Base-by-base conservation (phyloP, 768 basidiomycete species). In the Rhodotorula toruloides region DNA sequence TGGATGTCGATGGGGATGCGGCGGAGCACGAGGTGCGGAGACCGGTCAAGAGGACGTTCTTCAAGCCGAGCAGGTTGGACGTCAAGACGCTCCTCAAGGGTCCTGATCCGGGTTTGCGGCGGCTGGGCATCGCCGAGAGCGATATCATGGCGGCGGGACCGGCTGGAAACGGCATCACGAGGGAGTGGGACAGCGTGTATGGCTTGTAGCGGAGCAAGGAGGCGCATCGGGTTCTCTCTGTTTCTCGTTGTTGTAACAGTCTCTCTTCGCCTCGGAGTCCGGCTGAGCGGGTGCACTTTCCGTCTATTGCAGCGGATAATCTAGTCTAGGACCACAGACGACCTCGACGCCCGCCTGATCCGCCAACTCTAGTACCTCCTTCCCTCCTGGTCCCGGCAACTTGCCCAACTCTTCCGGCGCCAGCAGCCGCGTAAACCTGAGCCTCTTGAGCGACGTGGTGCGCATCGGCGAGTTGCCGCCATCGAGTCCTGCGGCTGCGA, bases 41-140 rank as follows among this genome's bases (percentile, higher is more conserved):
- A 43, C 27, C 48, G 27, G 43, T 29, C 48, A 71, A 71, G 54
- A 29, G 69, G 42, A 66, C 46, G 7, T 71, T 71, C 44, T 71
- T 71, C 48, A 13, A 36, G 25, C 14, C 22, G 25, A 56, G 39
- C 31, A 17, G 48, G 48, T 19, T 56, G 21, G 54, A 56, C 25
- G 32, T 58, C 25, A 25, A 2, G n/a, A 49, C 14, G 49, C 43
- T 59, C 14, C 22, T 65, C 32, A 31, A 34, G 27, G 52, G 43
- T 25, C 63, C 68, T 27, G 61, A 64, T 49, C 58, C 63, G 47
- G 43, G 54, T n/a, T 37, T 64, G 37, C 58, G 42, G 21, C 1
- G 47, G n/a, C 31, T 66, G 12, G 58, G 62, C n/a, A 2, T 40
- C 11, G 47, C 31, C 11, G 63, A 50, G 48, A 27, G 43, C 11